These are phyloP conservation scores for Huntiella moniliformis DNA, from an alignment of 2,329 filamentous ascomycete genomes.

Conservation along the genomic window DNA sequence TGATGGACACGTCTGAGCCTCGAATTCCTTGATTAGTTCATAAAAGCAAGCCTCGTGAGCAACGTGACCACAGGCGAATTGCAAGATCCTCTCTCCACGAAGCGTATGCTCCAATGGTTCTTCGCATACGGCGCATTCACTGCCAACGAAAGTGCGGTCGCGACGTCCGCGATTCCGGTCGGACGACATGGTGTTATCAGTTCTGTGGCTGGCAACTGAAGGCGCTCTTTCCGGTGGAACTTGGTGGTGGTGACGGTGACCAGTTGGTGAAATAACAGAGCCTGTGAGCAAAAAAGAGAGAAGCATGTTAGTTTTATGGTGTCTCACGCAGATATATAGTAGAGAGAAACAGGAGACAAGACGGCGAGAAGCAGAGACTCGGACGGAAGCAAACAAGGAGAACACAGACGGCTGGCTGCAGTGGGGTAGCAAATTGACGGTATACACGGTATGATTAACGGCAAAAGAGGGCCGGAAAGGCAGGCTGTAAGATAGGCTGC, in stretches of 20 bases:
- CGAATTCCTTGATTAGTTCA: slow-evolving; percentile 89
- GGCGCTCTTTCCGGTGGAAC: slow-evolving; percentile 11
- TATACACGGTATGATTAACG: too few relatives aligned
- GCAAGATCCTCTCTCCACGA: slow-evolving; percentile 79
- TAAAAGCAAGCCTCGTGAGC: slow-evolving; percentile 98
- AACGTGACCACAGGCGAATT: slow-evolving; percentile 93
- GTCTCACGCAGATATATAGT: not conserved
- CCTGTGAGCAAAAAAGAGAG: not conserved
- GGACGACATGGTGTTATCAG: slow-evolving; percentile 24
- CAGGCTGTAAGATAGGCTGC: not conserved
- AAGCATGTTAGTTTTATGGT: not conserved
- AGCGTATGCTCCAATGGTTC: slow-evolving; percentile 92
- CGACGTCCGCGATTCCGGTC: slow-evolving; percentile 64
- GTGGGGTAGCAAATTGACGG: too few relatives aligned
- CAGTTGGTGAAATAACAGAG: slow-evolving; percentile 8
- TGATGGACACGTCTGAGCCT: slow-evolving; percentile 82
- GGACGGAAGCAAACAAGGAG: not conserved
- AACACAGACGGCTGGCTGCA: not conserved
- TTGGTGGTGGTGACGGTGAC: slow-evolving; percentile 13
- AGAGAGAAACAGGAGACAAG: not conserved
- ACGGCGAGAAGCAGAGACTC: not conserved
- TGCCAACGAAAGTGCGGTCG: slow-evolving; percentile 88
- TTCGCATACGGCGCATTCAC: slow-evolving; percentile 88
- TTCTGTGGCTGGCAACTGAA: slow-evolving; percentile 12
- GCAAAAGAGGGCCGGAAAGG: too few relatives aligned